These are phyloP conservation scores for Cornus suecica DNA, from an alignment of 148 eudicot genomes.

Conservation along the genomic window DNA sequence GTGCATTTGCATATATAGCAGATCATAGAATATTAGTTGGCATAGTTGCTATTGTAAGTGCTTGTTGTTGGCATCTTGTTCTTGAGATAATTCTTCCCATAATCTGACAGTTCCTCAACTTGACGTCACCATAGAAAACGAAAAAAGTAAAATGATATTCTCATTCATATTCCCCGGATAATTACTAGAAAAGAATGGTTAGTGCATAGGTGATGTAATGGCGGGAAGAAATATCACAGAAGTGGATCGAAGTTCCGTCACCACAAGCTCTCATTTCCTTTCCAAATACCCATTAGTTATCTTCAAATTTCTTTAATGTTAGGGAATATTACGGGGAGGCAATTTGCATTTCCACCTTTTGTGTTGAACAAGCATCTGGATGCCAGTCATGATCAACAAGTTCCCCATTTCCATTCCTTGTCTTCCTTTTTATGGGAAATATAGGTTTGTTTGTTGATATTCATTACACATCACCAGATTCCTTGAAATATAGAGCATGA, in stretches of 20 bases:
- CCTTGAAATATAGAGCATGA: not conserved
- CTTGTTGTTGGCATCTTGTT: conserved; percentile 23
- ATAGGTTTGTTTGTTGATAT: not conserved
- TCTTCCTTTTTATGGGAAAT: not conserved
- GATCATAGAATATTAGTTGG: not conserved
- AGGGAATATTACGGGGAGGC: not conserved
- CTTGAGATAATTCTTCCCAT: conserved; percentile 6
- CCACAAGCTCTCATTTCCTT: not conserved
- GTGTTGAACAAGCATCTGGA: not conserved
- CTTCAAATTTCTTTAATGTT: not conserved
- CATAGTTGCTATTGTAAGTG: conserved; percentile 4
- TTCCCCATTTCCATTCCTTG: not conserved
- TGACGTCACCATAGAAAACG: not conserved
- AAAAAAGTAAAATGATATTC: not conserved
- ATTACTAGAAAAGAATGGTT: conserved; percentile 1
- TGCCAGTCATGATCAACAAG: not conserved
- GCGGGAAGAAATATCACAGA: too few species aligned
- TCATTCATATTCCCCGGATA: not conserved
- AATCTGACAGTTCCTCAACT: not conserved
- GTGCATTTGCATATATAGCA: conserved; percentile 9
- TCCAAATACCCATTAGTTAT: not conserved
- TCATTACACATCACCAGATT: not conserved
- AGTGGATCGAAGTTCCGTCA: too few species aligned
- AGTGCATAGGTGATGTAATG: too few species aligned
- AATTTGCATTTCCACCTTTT: not conserved